Evolutionary conservation across 768 basidiomycete genomes (phyloP).

Genomic region (Suillus americanus): DNA sequence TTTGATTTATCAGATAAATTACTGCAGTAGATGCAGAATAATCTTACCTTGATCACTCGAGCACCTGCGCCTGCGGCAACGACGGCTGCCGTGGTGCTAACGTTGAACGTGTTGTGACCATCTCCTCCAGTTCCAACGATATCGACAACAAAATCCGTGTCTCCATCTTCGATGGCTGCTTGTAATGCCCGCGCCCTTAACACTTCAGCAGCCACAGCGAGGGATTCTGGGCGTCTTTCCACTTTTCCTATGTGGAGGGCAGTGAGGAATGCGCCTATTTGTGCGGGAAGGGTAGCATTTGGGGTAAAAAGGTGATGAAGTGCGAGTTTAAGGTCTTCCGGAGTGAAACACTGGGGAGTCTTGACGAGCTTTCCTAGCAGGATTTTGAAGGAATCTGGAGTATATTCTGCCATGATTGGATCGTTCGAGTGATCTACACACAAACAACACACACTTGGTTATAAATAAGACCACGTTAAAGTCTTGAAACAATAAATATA

Average conservation of each 20-base stretch:
- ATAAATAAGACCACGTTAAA: background rate
- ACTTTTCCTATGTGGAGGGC: conserved; percentile 79
- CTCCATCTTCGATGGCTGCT: conserved; percentile 55
- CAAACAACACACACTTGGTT: background rate
- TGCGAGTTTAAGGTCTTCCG: conserved; percentile 69
- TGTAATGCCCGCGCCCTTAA: conserved; percentile 68
- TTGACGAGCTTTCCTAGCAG: conserved; percentile 77
- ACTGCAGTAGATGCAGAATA: background rate
- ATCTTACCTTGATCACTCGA: conserved; percentile 83
- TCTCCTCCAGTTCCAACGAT: conserved; percentile 65
- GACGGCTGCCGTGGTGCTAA: conserved; percentile 91
- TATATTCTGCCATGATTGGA: conserved; percentile 19
- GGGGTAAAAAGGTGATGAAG: conserved; percentile 76
- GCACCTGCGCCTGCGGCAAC: conserved; percentile 95
- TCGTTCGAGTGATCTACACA: background rate
- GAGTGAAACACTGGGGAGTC: conserved; percentile 79
- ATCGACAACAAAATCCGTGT: conserved; percentile 68
- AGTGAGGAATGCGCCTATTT: conserved; percentile 89
- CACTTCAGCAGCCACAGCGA: conserved; percentile 77
- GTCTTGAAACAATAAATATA: background rate
- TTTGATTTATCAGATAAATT: background rate
- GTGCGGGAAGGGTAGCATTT: conserved; percentile 59
- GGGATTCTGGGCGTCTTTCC: conserved; percentile 72
- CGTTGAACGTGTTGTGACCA: conserved; percentile 95
- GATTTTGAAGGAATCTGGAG: conserved; percentile 66